Evolutionary conservation across 148 eudicot species (phyloP).

Genomic region (Chenopodium berlandieri): DNA sequence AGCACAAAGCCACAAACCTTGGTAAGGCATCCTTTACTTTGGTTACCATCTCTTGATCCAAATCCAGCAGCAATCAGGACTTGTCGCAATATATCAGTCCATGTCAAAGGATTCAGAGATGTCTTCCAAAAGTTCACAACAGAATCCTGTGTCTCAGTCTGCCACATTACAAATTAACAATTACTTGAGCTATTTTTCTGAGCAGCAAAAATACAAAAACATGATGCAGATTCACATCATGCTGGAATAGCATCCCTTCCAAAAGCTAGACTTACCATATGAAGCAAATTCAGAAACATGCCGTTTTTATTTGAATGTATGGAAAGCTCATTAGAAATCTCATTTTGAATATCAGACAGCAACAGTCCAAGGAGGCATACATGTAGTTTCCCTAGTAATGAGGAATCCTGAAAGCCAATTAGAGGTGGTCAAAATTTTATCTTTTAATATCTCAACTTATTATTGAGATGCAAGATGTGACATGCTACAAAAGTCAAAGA

Average conservation of each 20-base stretch:
- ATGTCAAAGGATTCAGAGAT: slow-evolving; percentile 71
- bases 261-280: slow-evolving; percentile 51
- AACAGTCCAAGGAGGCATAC: slow-evolving; percentile 63
- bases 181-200: slow-evolving; percentile 4
- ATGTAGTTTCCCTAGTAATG: slow-evolving; percentile 75
- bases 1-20: slow-evolving; percentile 69
- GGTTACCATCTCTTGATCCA: slow-evolving; percentile 55
- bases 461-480: background rate
- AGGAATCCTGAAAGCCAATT: slow-evolving; percentile 59
- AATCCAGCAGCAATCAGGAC: slow-evolving; percentile 84
- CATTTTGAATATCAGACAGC: slow-evolving; percentile 65
- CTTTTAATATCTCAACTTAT: slow-evolving; percentile 1
- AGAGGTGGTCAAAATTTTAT: slow-evolving; percentile 6
- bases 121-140: slow-evolving; percentile 60
- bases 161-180: slow-evolving; percentile 23
- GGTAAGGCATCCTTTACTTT: slow-evolving; percentile 35
- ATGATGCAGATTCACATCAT: background rate
- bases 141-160: slow-evolving; percentile 55
- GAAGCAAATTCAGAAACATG: slow-evolving; percentile 64
- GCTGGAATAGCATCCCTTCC: slow-evolving; percentile 8
- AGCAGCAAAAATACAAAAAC: background rate
- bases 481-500: background rate
- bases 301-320: slow-evolving; percentile 57
- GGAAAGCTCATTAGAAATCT: slow-evolving; percentile 45
- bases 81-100: slow-evolving; percentile 85